Evolutionary conservation across 2,329 filamentous ascomycete species (phyloP).

Genomic region (Pseudogymnoascus sp.): DNA sequence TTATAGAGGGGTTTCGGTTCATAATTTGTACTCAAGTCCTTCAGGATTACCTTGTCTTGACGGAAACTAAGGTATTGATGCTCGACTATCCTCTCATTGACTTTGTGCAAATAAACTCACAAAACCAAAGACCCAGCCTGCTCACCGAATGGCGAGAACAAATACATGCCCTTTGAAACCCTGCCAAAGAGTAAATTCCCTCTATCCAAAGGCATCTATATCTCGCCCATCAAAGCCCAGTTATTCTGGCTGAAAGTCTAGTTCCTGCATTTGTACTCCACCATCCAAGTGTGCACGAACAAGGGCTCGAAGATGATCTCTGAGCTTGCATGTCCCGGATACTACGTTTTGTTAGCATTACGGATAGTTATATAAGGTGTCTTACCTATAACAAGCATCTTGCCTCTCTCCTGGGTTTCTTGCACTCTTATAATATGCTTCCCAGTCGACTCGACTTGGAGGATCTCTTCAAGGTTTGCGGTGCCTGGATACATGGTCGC

Average conservation of each 20-base stretch:
- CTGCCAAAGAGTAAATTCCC: too few species aligned
- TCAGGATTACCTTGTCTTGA: too few species aligned
- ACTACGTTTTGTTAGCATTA: background rate
- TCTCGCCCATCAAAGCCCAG: background rate
- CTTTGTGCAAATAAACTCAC: too few species aligned
- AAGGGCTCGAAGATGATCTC: background rate
- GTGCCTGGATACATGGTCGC: background rate
- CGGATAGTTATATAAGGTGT: background rate
- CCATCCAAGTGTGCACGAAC: background rate
- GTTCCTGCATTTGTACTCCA: background rate
- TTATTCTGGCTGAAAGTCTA: background rate
- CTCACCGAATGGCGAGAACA: too few species aligned
- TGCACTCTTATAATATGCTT: background rate
- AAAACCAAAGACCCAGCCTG: too few species aligned
- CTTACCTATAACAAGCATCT: background rate
- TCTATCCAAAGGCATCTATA: background rate
- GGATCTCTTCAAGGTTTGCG: background rate
- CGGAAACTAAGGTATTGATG: too few species aligned
- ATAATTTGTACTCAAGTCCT: too few species aligned
- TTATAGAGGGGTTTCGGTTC: too few species aligned
- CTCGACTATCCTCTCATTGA: too few species aligned
- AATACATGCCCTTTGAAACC: too few species aligned
- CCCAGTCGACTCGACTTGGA: background rate
- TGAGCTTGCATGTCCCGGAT: background rate
- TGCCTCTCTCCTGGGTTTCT: background rate